These are phyloP conservation scores for Fomitopsis palustris DNA, from an alignment of 1,284 basidiomycete species.

Conservation along the genomic window DNA sequence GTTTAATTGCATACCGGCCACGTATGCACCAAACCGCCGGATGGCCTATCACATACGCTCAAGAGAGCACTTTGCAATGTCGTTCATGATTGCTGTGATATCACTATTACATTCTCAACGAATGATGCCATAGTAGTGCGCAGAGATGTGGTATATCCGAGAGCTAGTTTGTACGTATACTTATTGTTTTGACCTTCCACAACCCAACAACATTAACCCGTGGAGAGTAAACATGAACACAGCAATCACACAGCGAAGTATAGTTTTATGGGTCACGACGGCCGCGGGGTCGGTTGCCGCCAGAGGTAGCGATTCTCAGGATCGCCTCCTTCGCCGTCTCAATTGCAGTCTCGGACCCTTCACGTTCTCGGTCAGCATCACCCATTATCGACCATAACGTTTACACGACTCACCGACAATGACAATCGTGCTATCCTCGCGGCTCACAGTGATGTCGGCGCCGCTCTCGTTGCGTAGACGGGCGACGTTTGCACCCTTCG, in stretches of 20 bases:
- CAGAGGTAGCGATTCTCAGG: slow-evolving; percentile 54
- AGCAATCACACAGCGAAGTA: neutral
- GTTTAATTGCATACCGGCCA: too few species aligned
- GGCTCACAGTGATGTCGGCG: slow-evolving; percentile 85
- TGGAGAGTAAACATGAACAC: neutral
- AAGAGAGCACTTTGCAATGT: neutral
- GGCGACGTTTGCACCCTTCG: slow-evolving; percentile 84
- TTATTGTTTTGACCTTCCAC: neutral
- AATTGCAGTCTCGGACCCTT: slow-evolving; percentile 70
- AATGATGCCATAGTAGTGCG: slow-evolving; percentile 3
- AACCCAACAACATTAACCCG: slow-evolving; percentile 3
- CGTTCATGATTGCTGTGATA: neutral
- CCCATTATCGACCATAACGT: neutral
- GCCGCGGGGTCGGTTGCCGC: slow-evolving; percentile 33
- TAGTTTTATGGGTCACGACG: slow-evolving; percentile 33
- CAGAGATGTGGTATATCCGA: slow-evolving; percentile 11
- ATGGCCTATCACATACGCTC: too few species aligned
- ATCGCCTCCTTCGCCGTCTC: slow-evolving; percentile 80
- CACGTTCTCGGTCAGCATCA: slow-evolving; percentile 7
- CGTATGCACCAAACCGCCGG: too few species aligned
- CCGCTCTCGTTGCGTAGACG: slow-evolving; percentile 84
- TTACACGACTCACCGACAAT: slow-evolving; percentile 66
- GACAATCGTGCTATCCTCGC: slow-evolving; percentile 81
- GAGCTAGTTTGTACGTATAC: slow-evolving; percentile 10
- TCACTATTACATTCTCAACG: neutral